Base-by-base conservation (phyloP, 441 rosid species). In the Pelargonium australe region DNA sequence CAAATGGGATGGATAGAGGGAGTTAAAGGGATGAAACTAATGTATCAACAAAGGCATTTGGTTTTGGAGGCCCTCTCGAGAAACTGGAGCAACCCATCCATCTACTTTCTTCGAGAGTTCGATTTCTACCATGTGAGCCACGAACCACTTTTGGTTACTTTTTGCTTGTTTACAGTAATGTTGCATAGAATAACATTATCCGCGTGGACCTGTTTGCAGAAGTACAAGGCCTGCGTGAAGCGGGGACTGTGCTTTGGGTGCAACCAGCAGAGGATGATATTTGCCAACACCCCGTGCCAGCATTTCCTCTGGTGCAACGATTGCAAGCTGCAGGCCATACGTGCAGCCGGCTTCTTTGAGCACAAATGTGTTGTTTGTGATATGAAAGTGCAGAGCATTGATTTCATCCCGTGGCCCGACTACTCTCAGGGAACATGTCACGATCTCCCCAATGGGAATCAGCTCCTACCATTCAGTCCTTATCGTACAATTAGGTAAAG, bases 291-390 rank as follows among this genome's bases (percentile, higher is more conserved):
- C 68, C 96, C 98, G 17, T 92, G 98, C 77, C 71, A 55, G 72
- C 95, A 88, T 82, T 73, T 72, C 71, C 78, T 92, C 45, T 92
- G 98, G 96, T 92, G 98, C 81, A 70, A 51, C 40, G 80, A 72
- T 28, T 92, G 98, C 72, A 85, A 79, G 77, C 77, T 55, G 41
- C 72, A 81, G 68, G 75, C 84, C 13, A 64, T 23, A 6, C 47
- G 41, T 73, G 80, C 80, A 66, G 80, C 76, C 4, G 67, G 70
- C n/a, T 31, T 63, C 51, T 75, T 31, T 2, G 82, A 79, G 49
- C 98, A 92, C 74, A 86, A 79, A 68, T 92, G 98, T 70, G 96
- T 85, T 71, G 75, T 92, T 31, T 92, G 98, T 72, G 98, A 90
- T 65, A 41, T 51, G 61, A 51, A 73, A 69, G 93, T 92, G 7